phyloP scores from a whole-genome alignment of 768 basidiomycete genomes.

The Polyporus arcularius region DNA sequence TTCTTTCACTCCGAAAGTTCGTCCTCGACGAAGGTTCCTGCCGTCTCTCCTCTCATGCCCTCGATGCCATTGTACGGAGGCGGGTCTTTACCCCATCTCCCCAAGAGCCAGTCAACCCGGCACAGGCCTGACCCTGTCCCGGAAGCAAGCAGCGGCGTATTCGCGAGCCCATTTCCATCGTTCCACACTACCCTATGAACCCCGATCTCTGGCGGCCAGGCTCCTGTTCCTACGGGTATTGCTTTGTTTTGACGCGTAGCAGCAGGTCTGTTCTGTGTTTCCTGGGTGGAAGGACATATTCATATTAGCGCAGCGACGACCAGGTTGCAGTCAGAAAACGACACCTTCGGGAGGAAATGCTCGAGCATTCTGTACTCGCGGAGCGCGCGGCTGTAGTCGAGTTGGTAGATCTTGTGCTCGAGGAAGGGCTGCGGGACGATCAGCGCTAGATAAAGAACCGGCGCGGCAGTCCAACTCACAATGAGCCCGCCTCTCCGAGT shows the following conservation, averaged over 20 bases:
- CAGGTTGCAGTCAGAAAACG: background rate
- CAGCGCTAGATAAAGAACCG: background rate
- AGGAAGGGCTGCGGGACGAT: conserved; percentile 62
- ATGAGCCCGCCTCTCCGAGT: conserved; percentile 72
- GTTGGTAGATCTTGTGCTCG: conserved; percentile 76
- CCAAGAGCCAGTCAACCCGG: conserved; percentile 77
- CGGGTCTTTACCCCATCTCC: conserved; percentile 69
- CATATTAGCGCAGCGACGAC: background rate
- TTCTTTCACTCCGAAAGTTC: conserved; percentile 23
- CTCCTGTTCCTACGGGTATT: conserved; percentile 49
- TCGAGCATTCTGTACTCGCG: conserved; percentile 89
- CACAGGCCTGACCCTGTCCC: conserved; percentile 85
- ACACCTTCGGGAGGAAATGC: conserved; percentile 73
- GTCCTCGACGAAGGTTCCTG: conserved; percentile 28
- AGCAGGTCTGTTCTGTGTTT: conserved; percentile 50
- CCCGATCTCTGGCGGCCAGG: conserved; percentile 80
- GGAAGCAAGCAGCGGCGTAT: conserved; percentile 65
- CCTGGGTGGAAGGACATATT: conserved; percentile 34
- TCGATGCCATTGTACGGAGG: conserved; percentile 67
- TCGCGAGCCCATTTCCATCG: conserved; percentile 63
- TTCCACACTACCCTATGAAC: conserved; percentile 86
- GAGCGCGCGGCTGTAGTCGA: conserved; percentile 81
- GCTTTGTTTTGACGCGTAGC: conserved; percentile 40
- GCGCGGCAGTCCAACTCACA: conserved; percentile 42
- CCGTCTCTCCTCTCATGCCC: conserved; percentile 58